A percentile compares a stretch with the other conserved stretches of the same genome.
Evolutionary conservation across 176 grass and related monocot genomes (phyloP).

Genomic region (Carex myosuroides): DNA sequence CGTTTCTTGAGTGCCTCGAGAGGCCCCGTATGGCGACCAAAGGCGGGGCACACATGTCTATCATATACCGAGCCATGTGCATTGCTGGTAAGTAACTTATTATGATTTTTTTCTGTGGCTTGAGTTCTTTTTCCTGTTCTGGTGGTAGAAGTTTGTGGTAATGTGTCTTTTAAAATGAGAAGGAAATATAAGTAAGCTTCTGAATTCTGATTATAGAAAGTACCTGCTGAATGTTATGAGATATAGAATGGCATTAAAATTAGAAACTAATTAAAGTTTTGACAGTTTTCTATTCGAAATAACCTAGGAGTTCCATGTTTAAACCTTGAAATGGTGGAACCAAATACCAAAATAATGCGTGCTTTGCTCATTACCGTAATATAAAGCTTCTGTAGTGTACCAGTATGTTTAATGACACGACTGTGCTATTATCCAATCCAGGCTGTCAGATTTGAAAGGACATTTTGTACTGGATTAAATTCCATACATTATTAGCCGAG

Average conservation of each 20-base stretch:
- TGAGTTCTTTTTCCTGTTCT: neutral
- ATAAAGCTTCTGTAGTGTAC: neutral
- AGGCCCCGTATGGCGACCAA: constrained; percentile 50
- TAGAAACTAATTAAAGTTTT: neutral
- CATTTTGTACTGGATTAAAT: neutral
- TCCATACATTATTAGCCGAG: neutral
- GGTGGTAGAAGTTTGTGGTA: neutral
- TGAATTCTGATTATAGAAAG: neutral
- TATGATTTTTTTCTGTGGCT: neutral
- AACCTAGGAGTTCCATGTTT: neutral
- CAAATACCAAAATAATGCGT: neutral
- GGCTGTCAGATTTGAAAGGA: neutral
- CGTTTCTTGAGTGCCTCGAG: constrained; percentile 88
- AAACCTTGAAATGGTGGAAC: neutral
- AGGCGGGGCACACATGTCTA: constrained; percentile 48
- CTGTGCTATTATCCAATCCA: neutral
- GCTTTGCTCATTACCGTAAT: neutral
- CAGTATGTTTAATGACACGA: neutral
- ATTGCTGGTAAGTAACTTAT: constrained; percentile 43
- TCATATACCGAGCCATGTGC: constrained; percentile 82
- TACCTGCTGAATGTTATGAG: neutral
- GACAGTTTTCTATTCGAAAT: neutral
- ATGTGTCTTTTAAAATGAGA: neutral
- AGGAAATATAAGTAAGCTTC: neutral
- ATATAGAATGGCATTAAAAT: neutral